A percentile compares a stretch with the other conserved stretches of the same genome.
Evolutionary conservation across 2,329 filamentous ascomycete species (phyloP).

Genomic region (Sporothrix brasiliensis): DNA sequence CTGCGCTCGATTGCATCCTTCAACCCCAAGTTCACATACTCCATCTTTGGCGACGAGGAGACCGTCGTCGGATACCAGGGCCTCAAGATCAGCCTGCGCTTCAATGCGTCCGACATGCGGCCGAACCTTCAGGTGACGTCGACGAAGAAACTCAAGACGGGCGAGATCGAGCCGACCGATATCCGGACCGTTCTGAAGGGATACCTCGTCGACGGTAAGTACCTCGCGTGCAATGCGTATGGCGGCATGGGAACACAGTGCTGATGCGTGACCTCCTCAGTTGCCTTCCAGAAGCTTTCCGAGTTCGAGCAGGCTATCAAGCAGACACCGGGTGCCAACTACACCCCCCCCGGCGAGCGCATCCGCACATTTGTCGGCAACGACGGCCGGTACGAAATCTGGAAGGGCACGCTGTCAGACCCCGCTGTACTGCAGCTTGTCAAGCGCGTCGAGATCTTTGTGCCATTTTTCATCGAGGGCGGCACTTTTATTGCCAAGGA

Average conservation of each 20-base stretch:
- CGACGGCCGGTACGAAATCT: slow-evolving; percentile 75
- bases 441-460: slow-evolving; percentile 78
- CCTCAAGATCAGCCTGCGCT: slow-evolving; percentile 73
- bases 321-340: slow-evolving; percentile 47
- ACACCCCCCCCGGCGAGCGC: slow-evolving; percentile 75
- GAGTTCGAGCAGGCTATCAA: slow-evolving; percentile 65
- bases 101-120: slow-evolving; percentile 70
- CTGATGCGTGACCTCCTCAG: slow-evolving; percentile 46
- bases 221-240: not conserved
- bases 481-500: slow-evolving; percentile 69
- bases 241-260: not conserved
- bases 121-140: slow-evolving; percentile 74
- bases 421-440: slow-evolving; percentile 70
- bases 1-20: slow-evolving; percentile 68
- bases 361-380: slow-evolving; percentile 64
- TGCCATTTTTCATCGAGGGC: slow-evolving; percentile 89
- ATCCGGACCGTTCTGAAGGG: slow-evolving; percentile 64
- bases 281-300: slow-evolving; percentile 65
- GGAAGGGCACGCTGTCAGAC: slow-evolving; percentile 75
- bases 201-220: slow-evolving; percentile 67
- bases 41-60: slow-evolving; percentile 92
- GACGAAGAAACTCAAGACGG: slow-evolving; percentile 69
- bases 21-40: slow-evolving; percentile 83
- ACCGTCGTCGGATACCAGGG: slow-evolving; percentile 87
- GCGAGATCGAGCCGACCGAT: slow-evolving; percentile 70